These are phyloP conservation scores for Stemphylium lycopersici DNA, from an alignment of 2,329 filamentous ascomycete genomes.

Conservation along the genomic window DNA sequence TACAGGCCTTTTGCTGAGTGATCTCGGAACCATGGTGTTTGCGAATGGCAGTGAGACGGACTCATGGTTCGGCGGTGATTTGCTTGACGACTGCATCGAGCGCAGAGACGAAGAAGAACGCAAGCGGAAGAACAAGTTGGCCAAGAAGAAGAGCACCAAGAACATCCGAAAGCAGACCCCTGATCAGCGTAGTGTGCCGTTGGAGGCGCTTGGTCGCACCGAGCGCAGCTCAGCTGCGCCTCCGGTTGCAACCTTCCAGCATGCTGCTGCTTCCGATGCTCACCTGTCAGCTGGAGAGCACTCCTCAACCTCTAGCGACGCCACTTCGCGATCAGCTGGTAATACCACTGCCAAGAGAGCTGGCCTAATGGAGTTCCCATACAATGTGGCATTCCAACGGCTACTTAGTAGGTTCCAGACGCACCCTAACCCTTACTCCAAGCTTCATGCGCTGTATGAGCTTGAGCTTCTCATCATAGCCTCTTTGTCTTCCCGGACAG, in stretches of 20 bases:
- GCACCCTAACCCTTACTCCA: conserved; percentile 84
- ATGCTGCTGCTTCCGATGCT: conserved; percentile 47
- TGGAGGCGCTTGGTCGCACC: conserved; percentile 52
- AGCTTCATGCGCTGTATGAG: conserved; percentile 82
- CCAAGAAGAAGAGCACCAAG: conserved; percentile 63
- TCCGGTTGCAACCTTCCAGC: conserved; percentile 51
- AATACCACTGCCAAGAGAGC: conserved; percentile 52
- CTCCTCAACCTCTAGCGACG: conserved; percentile 54
- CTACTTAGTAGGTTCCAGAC: conserved; percentile 86
- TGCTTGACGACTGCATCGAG: conserved; percentile 56
- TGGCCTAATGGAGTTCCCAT: conserved; percentile 71
- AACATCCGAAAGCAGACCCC: conserved; percentile 57
- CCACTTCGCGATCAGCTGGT: conserved; percentile 50
- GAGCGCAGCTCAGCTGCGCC: conserved; percentile 51
- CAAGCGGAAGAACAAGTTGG: conserved; percentile 46
- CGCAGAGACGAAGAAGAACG: conserved; percentile 51
- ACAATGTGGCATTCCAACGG: conserved; percentile 77
- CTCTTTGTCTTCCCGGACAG: conserved; percentile 67
- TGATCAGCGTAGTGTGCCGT: conserved; percentile 48
- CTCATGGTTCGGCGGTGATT: conserved; percentile 73
- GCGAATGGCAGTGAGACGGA: conserved; percentile 93
- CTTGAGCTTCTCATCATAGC: conserved; percentile 81
- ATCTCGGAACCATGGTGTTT: conserved; percentile 85
- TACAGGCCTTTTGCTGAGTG: conserved; percentile 84
- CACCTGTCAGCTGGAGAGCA: conserved; percentile 54